Percentiles rank a stretch among this genome's conserved stretches.
Conservation (phyloP, 192 early-diverging fungal genomes). For the Podila epicladia region DNA sequence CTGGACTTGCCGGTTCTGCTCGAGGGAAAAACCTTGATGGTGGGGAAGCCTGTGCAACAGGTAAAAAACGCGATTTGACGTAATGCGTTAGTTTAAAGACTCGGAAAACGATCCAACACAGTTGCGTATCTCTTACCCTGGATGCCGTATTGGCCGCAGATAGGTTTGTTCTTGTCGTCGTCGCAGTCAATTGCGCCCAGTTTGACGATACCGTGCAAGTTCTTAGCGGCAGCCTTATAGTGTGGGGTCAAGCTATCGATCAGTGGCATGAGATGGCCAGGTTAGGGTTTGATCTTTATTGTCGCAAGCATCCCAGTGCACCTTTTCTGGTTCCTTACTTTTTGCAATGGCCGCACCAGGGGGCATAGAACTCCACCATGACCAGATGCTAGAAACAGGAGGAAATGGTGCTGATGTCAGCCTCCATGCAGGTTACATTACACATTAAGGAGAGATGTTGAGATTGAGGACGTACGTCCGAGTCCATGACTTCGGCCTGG, state of each 20-base stretch:
- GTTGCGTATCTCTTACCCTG: conserved; percentile 62
- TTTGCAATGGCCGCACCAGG: conserved; percentile 97
- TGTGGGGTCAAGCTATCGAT: conserved; percentile 74
- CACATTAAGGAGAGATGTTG: background rate
- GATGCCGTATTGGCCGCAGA: conserved; percentile 84
- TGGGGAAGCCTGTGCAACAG: conserved; percentile 77
- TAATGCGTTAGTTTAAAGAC: background rate
- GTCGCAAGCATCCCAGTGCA: background rate
- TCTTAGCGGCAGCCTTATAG: conserved; percentile 89
- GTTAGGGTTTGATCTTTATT: background rate
- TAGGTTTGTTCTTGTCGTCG: conserved; percentile 73
- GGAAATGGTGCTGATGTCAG: background rate
- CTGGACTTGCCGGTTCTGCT: conserved; percentile 23
- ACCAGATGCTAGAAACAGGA: conserved; percentile 68
- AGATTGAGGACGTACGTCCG: conserved; percentile 58
- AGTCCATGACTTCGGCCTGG: conserved; percentile 71
- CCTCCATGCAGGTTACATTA: too few relatives aligned
- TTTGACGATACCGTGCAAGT: conserved; percentile 84
- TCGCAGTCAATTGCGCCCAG: conserved; percentile 95
- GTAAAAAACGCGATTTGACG: background rate
- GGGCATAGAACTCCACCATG: conserved; percentile 94
- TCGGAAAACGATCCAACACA: background rate
- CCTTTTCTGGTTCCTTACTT: conserved; percentile 51
- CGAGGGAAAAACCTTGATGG: conserved; percentile 81
- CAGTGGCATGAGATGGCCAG: background rate